Evolutionary conservation across 2,329 filamentous ascomycete genomes (phyloP).

Genomic region (Neonectria hederae): DNA sequence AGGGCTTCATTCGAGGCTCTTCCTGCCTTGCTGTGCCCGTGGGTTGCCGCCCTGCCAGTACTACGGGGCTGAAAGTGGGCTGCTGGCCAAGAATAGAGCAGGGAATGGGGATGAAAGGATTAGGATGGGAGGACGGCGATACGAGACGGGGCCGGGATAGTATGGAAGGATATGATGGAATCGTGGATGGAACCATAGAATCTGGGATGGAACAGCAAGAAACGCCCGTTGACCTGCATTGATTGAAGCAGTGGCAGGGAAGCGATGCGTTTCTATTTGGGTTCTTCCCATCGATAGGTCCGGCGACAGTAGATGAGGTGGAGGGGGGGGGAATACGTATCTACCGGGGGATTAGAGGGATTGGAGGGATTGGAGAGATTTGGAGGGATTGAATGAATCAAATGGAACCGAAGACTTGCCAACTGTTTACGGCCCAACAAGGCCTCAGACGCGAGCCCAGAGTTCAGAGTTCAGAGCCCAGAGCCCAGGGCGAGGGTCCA

Average conservation of each 20-base stretch:
- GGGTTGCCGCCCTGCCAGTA: slow-evolving; percentile 21
- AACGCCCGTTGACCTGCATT: not conserved
- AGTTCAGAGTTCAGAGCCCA: not conserved
- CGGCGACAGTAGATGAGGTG: not conserved
- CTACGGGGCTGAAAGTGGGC: slow-evolving; percentile 24
- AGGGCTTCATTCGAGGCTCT: slow-evolving; percentile 29
- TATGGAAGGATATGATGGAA: slow-evolving; percentile 1
- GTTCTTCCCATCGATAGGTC: not conserved
- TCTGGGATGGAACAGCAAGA: not conserved
- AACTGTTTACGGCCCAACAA: not conserved
- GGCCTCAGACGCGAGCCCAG: not conserved
- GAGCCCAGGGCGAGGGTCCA: not conserved
- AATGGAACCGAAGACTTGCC: not conserved
- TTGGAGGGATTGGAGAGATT: no score
- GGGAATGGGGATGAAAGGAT: not conserved
- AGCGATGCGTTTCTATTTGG: not conserved
- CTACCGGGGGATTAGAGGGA: not conserved
- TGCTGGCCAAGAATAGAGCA: slow-evolving; percentile 24
- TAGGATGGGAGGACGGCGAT: slow-evolving; percentile 2
- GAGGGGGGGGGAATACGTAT: not conserved
- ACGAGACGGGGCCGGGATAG: slow-evolving; percentile 5
- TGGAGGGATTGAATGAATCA: not conserved
- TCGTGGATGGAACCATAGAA: not conserved
- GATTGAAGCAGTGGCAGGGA: not conserved
- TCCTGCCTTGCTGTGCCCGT: slow-evolving; percentile 13